phyloP scores from a whole-genome alignment of 805 yeast genomes.

The Kluyveromyces nonfermentans region DNA sequence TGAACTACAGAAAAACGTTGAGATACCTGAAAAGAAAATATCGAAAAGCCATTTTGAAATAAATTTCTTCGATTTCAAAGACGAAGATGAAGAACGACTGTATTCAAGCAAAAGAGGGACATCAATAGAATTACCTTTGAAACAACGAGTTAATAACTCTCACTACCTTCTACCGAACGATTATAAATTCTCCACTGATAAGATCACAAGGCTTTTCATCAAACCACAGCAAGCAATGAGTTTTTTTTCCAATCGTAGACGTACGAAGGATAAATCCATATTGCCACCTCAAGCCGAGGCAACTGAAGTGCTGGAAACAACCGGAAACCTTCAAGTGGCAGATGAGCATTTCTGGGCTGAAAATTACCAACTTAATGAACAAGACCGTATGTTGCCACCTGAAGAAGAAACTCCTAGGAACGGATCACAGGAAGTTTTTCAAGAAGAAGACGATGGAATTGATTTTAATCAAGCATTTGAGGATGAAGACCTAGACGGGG shows the following conservation, averaged over 20 bases:
- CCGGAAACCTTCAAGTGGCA: slow-evolving; percentile 31
- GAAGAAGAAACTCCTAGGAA: slow-evolving; percentile 22
- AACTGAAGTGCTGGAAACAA: slow-evolving; percentile 9
- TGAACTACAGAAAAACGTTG: slow-evolving; percentile 4
- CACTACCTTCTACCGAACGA: slow-evolving; percentile 62
- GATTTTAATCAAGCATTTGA: slow-evolving; percentile 31
- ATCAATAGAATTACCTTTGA: slow-evolving; percentile 34
- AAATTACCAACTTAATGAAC: slow-evolving; percentile 39
- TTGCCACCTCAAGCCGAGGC: slow-evolving; percentile 2
- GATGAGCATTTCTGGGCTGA: slow-evolving; percentile 71
- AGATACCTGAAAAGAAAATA: slow-evolving; percentile 18
- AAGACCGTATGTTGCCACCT: slow-evolving; percentile 24
- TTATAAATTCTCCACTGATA: slow-evolving; percentile 57
- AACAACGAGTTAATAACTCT: slow-evolving; percentile 33
- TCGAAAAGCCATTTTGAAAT: slow-evolving; percentile 32
- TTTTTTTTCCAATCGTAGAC: slow-evolving; percentile 18
- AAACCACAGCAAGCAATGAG: slow-evolving; percentile 48
- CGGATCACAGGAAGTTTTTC: slow-evolving; percentile 29
- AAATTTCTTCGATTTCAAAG: slow-evolving; percentile 35
- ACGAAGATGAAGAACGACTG: slow-evolving; percentile 32
- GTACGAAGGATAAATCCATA: not conserved
- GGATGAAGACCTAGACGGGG: slow-evolving; percentile 25
- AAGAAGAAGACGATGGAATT: slow-evolving; percentile 27
- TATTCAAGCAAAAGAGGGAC: slow-evolving; percentile 32
- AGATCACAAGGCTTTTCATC: slow-evolving; percentile 55